Base-by-base conservation (phyloP, 306 rosid genomes). In the Mimosa bimucronata region DNA sequence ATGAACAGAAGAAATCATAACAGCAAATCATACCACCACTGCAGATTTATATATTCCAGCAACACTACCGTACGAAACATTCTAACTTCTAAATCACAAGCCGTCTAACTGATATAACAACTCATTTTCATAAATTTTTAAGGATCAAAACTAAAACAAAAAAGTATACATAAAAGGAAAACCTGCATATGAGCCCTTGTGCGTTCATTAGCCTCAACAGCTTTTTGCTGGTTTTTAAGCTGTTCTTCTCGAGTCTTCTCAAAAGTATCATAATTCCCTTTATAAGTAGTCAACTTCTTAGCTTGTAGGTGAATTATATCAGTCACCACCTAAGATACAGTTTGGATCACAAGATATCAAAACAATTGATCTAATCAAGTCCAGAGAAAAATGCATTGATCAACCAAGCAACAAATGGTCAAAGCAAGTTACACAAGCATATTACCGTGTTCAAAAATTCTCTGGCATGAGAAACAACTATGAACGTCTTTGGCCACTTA, bases 401-500 rank as follows among this genome's bases (percentile, higher is more conserved):
- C 62, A 74, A 58, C 64, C 52, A 77, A 42, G 41, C 26, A 41
- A 38, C 70, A 60, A 26, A 67, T 53, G 10, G 83, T 11, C 14
- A 66, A 55, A 74, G 61, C 25, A 77, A 77, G 80, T 50, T 57
- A 31, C 60, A 66, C 31, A 5, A 34, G 78, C 69, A 67, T 15
- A 57, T 87, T 89, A 95, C 99, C 96, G 96, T 88, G 90, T 95
- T 95, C 88, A 95, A 89, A 81, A 95, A 95, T 69, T 95, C 98
- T 83, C 99, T 93, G 79, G 99, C 99, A 84, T 93, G 99, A 85
- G 99, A 95, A 87, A 95, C 99, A 73, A 95, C 94, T 68, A 95
- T 93, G 75, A 94, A 88, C 58, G 99, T 93, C 80, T 95, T 95
- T 11, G 98, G 98, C 99, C 99, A 95, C 83, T 91, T 95, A 88